Evolutionary conservation across 306 rosid genomes (phyloP), one percentile per base, ranked within the genome.

Genomic region (Prunus dulcis): DNA sequence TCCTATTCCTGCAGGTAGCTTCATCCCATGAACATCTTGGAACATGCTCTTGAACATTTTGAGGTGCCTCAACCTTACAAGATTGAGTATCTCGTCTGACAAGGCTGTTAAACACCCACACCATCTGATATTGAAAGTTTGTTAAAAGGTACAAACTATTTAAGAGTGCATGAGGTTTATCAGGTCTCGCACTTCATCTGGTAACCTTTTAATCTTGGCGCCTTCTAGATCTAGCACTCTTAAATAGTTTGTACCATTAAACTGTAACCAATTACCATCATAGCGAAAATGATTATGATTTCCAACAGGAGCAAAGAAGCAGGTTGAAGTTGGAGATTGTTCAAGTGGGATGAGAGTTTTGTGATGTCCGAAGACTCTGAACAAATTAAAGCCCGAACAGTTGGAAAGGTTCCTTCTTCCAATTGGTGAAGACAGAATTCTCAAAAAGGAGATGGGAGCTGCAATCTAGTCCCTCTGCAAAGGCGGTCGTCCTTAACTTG

Each of bases 61-160:
- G 61, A 79, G 78, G 68, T 79, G 82, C 78, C 78, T 79, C 61
- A 79, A 69, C 34, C 14, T 72, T 53, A 14, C 67, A n/a, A 72
- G 82, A 28, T 67, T 72, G n/a, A 79, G 22, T 27, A 72, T 43
- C 52, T 64, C 27, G 9, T 46, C 55, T 12, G 82, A 49, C 51
- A 79, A 43, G 43, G 22, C 74, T 65, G 38, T 46, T 53, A 79
- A 43, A n/a, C 43, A 8, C 63, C 78, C 78, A 53, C 82, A 79
- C 82, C 78, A 72, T 72, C 78, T 79, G 23, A 72, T 72, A 79
- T 72, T 74, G 73, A 79, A 56, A 64, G 74, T 72, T 65, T 79
- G 55, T 60, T 23, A 23, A 23, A 23, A 23, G 25, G 25, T 23
- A 23, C 25, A 23, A 23, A 23, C 25, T 23, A 23, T 23, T 23